Conservation (phyloP, 768 basidiomycete genomes). For the Termitomyces sp. region DNA sequence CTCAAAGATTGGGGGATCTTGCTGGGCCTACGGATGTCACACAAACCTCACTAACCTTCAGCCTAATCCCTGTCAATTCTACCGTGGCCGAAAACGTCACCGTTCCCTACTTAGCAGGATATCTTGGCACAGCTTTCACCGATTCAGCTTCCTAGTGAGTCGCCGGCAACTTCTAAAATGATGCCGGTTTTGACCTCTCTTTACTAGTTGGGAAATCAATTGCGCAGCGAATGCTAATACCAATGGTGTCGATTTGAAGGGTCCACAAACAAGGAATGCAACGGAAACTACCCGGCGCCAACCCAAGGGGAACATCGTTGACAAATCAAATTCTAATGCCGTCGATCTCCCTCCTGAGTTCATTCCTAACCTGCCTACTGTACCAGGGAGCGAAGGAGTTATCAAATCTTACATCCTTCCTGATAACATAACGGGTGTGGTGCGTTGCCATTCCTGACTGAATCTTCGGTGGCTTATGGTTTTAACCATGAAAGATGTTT, state of each 20-base stretch:
- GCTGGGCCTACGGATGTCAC: conserved; percentile 51
- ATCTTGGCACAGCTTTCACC: conserved; percentile 44
- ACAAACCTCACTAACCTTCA: conserved; percentile 43
- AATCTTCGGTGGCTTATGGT: neutral
- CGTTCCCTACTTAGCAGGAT: conserved; percentile 51
- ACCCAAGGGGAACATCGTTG: conserved; percentile 38
- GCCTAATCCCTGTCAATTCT: conserved; percentile 41
- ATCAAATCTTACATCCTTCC: conserved; percentile 56
- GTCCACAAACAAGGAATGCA: neutral
- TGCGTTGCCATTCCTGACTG: conserved; percentile 24
- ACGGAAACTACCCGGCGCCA: conserved; percentile 2
- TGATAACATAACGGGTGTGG: conserved; percentile 56
- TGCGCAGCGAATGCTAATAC: conserved; percentile 48
- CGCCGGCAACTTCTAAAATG: neutral
- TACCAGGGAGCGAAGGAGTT: conserved; percentile 45
- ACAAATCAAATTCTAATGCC: conserved; percentile 35
- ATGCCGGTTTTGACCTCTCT: neutral
- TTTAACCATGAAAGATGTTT: conserved; percentile 41
- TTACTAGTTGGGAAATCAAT: conserved; percentile 27
- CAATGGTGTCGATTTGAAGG: conserved; percentile 47
- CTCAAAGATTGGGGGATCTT: conserved; percentile 55
- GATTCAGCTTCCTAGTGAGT: conserved; percentile 50
- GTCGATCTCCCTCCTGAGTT: conserved; percentile 45
- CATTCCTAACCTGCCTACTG: conserved; percentile 41
- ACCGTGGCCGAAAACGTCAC: conserved; percentile 44